phyloP scores from a whole-genome alignment of 2,329 filamentous ascomycete species.

The Chaetomiaceae sp. region DNA sequence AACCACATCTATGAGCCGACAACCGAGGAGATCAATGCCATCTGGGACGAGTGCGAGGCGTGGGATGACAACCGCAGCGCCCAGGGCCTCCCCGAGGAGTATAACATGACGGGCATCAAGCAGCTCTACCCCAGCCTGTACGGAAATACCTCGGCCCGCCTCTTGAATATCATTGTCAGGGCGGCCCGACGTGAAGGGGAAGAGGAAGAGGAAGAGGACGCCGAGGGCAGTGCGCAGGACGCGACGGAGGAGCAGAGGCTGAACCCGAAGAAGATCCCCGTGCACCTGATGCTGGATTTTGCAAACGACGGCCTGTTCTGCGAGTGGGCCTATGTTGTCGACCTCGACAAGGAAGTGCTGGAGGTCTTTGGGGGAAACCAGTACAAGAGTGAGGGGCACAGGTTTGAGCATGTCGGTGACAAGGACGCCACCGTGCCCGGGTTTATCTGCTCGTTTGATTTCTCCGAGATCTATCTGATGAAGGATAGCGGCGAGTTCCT shows the following conservation, averaged over 20 bases:
- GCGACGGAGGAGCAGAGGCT: neutral
- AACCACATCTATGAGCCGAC: conserved; percentile 13
- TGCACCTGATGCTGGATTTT: conserved; percentile 5
- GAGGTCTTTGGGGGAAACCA: conserved; percentile 14
- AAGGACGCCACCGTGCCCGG: neutral
- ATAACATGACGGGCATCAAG: neutral
- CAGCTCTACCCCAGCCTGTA: conserved; percentile 13
- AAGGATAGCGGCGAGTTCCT: conserved; percentile 9
- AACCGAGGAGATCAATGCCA: conserved; percentile 1
- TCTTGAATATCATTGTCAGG: conserved; percentile 11
- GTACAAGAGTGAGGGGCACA: conserved; percentile 10
- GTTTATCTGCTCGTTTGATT: conserved; percentile 8
- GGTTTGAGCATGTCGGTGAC: conserved; percentile 14
- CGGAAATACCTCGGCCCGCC: conserved; percentile 4
- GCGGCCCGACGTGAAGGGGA: neutral
- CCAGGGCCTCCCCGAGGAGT: neutral
- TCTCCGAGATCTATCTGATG: conserved; percentile 13
- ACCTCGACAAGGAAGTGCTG: conserved; percentile 17
- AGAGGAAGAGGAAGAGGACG: neutral
- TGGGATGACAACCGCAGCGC: neutral
- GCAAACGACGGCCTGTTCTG: conserved; percentile 13
- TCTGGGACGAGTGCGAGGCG: conserved; percentile 9
- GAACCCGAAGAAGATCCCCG: conserved; percentile 12
- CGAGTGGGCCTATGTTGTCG: conserved; percentile 18
- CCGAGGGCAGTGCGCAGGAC: neutral